Evolutionary conservation across 306 rosid genomes (phyloP).

Genomic region (Cucurbita ficifolia): DNA sequence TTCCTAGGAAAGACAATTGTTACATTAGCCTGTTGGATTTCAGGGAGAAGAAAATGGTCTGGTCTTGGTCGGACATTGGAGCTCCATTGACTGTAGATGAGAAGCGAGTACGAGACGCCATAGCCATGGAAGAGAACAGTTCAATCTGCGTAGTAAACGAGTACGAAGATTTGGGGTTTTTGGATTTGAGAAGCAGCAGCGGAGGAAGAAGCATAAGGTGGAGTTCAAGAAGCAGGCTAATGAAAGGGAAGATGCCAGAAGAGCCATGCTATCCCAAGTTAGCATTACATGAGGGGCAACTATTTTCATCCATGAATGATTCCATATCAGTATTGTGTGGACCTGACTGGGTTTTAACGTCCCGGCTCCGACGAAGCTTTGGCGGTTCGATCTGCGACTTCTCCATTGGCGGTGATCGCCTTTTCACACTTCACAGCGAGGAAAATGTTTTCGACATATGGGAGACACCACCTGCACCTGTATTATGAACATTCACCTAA

Average conservation of each 20-base stretch:
- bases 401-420: slow-evolving; percentile 90
- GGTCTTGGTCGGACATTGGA: slow-evolving; percentile 83
- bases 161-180: slow-evolving; percentile 79
- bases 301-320: slow-evolving; percentile 91
- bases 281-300: slow-evolving; percentile 77
- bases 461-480: slow-evolving; percentile 79
- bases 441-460: slow-evolving; percentile 92
- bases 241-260: slow-evolving; percentile 79
- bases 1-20: slow-evolving; percentile 85
- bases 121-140: slow-evolving; percentile 71
- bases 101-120: slow-evolving; percentile 75
- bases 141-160: slow-evolving; percentile 89
- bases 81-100: slow-evolving; percentile 50
- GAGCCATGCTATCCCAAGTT: slow-evolving; percentile 89
- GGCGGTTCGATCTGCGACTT: slow-evolving; percentile 94
- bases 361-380: slow-evolving; percentile 61
- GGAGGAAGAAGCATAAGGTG: slow-evolving; percentile 54
- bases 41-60: slow-evolving; percentile 72
- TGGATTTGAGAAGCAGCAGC: slow-evolving; percentile 57
- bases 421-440: slow-evolving; percentile 82
- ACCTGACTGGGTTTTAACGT: slow-evolving; percentile 76
- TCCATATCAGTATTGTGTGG: slow-evolving; percentile 84
- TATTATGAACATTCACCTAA: slow-evolving; percentile 21
- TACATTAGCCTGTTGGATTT: slow-evolving; percentile 82
- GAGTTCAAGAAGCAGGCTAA: slow-evolving; percentile 79